Percentiles rank a stretch among this genome's conserved stretches.
Evolutionary conservation across 2,329 filamentous ascomycete species (phyloP).

Genomic region (Fulvia fulva): DNA sequence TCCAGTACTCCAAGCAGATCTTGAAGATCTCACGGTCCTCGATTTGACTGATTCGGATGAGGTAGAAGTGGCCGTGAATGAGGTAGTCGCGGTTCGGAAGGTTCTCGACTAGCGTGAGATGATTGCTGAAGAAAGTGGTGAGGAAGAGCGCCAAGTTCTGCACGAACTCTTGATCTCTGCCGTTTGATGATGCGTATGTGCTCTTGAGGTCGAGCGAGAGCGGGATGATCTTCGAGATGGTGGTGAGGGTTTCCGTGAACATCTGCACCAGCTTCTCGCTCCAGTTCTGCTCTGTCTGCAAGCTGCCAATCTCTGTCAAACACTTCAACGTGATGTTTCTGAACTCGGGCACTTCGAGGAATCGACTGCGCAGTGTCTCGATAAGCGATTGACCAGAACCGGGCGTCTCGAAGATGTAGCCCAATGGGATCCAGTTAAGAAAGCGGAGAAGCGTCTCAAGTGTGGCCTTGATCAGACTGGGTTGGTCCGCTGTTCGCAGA

Average conservation of each 20-base stretch:
- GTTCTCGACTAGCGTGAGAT: slow-evolving; percentile 90
- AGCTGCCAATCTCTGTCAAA: slow-evolving; percentile 90
- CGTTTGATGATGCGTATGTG: slow-evolving; percentile 88
- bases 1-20: slow-evolving; percentile 98
- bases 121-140: slow-evolving; percentile 94
- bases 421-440: slow-evolving; percentile 97
- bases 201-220: slow-evolving; percentile 83
- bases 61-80: slow-evolving; percentile 93
- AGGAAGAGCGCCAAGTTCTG: slow-evolving; percentile 95
- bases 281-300: slow-evolving; percentile 83
- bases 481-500: slow-evolving; percentile 80
- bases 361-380: slow-evolving; percentile 86
- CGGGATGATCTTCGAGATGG: slow-evolving; percentile 89
- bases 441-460: slow-evolving; percentile 93
- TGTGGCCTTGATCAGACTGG: slow-evolving; percentile 90
- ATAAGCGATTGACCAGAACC: slow-evolving; percentile 62
- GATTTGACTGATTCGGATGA: slow-evolving; percentile 97
- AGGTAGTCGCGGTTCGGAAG: slow-evolving; percentile 93
- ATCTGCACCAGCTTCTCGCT: slow-evolving; percentile 95
- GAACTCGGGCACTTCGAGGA: slow-evolving; percentile 90
- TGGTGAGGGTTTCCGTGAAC: slow-evolving; percentile 95
- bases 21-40: slow-evolving; percentile 99
- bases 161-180: slow-evolving; percentile 93
- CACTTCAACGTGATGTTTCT: slow-evolving; percentile 96
- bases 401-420: slow-evolving; percentile 97